Conservation (phyloP, 345 rosid genomes). For the Euphorbia tirucalli region DNA sequence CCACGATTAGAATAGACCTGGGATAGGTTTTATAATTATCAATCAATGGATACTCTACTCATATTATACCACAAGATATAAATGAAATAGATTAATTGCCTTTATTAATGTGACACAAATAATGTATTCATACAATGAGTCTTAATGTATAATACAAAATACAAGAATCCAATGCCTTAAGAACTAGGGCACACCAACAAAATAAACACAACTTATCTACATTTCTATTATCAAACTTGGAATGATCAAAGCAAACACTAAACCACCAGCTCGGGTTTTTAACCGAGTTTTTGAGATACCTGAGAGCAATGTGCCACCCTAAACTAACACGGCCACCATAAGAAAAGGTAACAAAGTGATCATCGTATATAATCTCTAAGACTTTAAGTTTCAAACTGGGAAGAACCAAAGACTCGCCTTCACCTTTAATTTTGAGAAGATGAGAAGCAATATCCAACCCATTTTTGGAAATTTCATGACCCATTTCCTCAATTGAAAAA, state of each 20-base stretch:
- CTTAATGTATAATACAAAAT: too few species aligned
- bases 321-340: conserved; percentile 82
- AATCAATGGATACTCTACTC: too few species aligned
- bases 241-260: conserved; percentile 47
- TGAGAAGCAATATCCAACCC: conserved; percentile 53
- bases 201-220: conserved; percentile 49
- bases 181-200: too few species aligned
- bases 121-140: too few species aligned
- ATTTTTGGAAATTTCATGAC: conserved; percentile 46
- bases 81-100: too few species aligned
- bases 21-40: too few species aligned
- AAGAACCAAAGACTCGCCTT: conserved; percentile 55
- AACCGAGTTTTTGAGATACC: conserved; percentile 69
- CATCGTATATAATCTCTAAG: conserved; percentile 77
- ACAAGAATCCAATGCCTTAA: too few species aligned
- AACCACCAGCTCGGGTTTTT: conserved; percentile 93
- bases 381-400: conserved; percentile 84
- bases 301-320: conserved; percentile 93
- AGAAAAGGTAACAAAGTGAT: conserved; percentile 71
- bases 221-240: conserved; percentile 37
- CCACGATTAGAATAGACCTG: too few species aligned
- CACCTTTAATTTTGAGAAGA: conserved; percentile 40
- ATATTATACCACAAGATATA: too few species aligned
- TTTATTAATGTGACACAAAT: too few species aligned
- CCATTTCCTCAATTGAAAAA: conserved; percentile 61